Percentiles rank a stretch among this genome's conserved stretches.
These are phyloP conservation scores for Umbelopsis vinacea DNA, from an alignment of 192 early-diverging fungal genomes.

Conservation along the genomic window DNA sequence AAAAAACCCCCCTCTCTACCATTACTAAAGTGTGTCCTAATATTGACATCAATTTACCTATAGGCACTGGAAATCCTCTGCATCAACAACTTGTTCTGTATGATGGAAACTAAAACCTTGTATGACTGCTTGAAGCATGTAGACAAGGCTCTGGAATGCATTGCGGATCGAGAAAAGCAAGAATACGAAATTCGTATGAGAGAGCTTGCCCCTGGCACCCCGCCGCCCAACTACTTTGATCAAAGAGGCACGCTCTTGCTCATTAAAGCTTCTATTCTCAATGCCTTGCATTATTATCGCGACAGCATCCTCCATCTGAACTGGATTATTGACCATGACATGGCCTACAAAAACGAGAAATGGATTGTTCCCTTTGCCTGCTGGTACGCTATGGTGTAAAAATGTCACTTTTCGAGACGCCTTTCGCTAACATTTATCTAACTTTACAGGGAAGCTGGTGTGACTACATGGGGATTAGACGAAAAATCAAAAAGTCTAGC, in stretches of 20 bases:
- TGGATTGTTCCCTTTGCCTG: constrained; percentile 58
- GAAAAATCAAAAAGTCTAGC: constrained; percentile 30
- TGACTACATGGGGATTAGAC: constrained; percentile 45
- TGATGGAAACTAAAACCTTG: constrained; percentile 42
- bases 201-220: constrained; percentile 36
- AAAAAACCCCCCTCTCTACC: constrained; percentile 2
- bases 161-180: constrained; percentile 25
- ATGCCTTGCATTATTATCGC: constrained; percentile 42
- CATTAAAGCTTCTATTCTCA: constrained; percentile 54
- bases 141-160: constrained; percentile 17
- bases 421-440: background rate
- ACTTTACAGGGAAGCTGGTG: constrained; percentile 42
- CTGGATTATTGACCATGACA: constrained; percentile 53
- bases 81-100: constrained; percentile 54
- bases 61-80: constrained; percentile 53
- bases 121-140: constrained; percentile 32
- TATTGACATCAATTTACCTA: background rate
- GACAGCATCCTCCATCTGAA: constrained; percentile 45
- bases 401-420: background rate
- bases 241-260: constrained; percentile 47
- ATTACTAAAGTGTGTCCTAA: background rate
- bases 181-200: constrained; percentile 37
- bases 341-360: constrained; percentile 46
- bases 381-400: constrained; percentile 33
- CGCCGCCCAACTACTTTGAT: constrained; percentile 41